A percentile compares a stretch with the other conserved stretches of the same genome.
Conservation (phyloP, 2,329 filamentous ascomycete genomes). For the Curvularia lunata region DNA sequence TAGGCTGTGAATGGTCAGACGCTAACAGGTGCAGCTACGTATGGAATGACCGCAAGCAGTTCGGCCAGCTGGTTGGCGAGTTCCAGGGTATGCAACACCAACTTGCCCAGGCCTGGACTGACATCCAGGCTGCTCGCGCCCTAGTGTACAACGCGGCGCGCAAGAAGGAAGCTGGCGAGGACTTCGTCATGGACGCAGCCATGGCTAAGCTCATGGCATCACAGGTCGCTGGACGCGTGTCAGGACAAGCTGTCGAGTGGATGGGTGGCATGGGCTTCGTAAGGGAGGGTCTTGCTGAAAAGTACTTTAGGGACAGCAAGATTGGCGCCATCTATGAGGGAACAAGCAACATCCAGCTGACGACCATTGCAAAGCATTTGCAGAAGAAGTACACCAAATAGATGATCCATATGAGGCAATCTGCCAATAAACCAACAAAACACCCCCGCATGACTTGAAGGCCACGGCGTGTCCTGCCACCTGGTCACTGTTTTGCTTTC, state of each 20-base stretch:
- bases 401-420: conserved; percentile 1
- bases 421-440: neutral
- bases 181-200: conserved; percentile 93
- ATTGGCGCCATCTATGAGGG: conserved; percentile 98
- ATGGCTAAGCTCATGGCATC: conserved; percentile 98
- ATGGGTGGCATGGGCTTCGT: conserved; percentile 99
- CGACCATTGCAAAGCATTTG: conserved; percentile 72
- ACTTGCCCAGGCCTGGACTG: conserved; percentile 92
- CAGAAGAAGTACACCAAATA: conserved; percentile 72
- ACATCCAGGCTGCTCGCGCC: conserved; percentile 88
- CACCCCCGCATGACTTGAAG: neutral
- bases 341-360: conserved; percentile 75
- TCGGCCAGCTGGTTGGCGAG: conserved; percentile 88
- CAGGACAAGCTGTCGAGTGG: conserved; percentile 90
- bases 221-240: conserved; percentile 88
- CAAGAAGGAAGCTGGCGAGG: conserved; percentile 96
- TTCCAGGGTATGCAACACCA: conserved; percentile 99
- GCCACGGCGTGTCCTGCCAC: neutral
- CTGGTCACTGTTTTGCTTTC: neutral
- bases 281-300: conserved; percentile 93
- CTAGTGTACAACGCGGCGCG: conserved; percentile 95
- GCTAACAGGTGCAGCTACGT: conserved; percentile 68
- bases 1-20: neutral
- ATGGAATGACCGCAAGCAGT: conserved; percentile 98
- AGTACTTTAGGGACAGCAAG: conserved; percentile 97